Percentiles rank a stretch among this genome's conserved stretches.
Conservation (phyloP, 2,329 filamentous ascomycete genomes). For the Xylaria sp. region DNA sequence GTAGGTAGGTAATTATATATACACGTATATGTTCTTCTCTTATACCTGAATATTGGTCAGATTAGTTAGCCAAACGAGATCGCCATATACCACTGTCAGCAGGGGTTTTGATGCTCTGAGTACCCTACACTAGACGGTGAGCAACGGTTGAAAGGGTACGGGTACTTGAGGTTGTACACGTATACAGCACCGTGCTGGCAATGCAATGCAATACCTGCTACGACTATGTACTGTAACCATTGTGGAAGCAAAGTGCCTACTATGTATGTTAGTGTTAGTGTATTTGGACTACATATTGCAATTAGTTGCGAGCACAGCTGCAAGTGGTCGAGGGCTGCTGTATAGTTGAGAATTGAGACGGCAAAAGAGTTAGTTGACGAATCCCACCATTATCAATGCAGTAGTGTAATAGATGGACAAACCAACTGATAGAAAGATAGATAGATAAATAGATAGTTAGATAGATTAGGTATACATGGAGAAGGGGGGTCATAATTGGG, state of each 20-base stretch:
- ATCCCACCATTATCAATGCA: not conserved
- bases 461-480: not conserved
- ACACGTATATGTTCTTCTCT: not conserved
- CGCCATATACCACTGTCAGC: conserved; percentile 28
- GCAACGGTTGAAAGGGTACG: conserved; percentile 26
- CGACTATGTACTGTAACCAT: conserved; percentile 20
- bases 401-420: no score
- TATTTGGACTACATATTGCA: conserved; percentile 7
- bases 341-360: not conserved
- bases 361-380: not conserved
- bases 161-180: conserved; percentile 35
- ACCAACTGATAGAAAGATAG: no score
- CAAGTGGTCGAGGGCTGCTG: conserved; percentile 4
- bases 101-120: conserved; percentile 20
- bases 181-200: conserved; percentile 26
- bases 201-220: conserved; percentile 36
- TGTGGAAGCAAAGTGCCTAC: conserved; percentile 7
- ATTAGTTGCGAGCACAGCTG: conserved; percentile 25
- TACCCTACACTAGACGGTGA: conserved; percentile 22
- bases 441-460: not conserved
- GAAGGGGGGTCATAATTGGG: not conserved
- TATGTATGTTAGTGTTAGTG: conserved; percentile 2
- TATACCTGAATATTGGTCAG: conserved; percentile 3
- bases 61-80: conserved; percentile 20
- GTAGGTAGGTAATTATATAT: conserved; percentile 1